Conservation (phyloP, 2,329 filamentous ascomycete species). For the Pseudocercospora fuligena region DNA sequence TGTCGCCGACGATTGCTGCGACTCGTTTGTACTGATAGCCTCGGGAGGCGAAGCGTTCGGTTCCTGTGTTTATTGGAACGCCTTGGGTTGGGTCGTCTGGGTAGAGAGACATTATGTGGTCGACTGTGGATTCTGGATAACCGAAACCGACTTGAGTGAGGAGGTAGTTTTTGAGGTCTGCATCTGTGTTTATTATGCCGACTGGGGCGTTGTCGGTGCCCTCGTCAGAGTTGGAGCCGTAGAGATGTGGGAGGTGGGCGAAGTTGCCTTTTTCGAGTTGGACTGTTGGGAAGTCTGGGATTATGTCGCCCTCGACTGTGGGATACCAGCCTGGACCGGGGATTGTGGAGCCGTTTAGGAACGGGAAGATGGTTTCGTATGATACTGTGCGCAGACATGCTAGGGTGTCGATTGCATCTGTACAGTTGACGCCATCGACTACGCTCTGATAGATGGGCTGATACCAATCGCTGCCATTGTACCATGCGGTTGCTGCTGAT, state of each 20-base stretch:
- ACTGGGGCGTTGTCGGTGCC: constrained; percentile 62
- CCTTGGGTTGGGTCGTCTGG: constrained; percentile 57
- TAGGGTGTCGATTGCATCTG: constrained; percentile 27
- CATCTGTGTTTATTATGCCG: constrained; percentile 57
- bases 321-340: constrained; percentile 45
- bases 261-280: constrained; percentile 65
- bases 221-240: constrained; percentile 69
- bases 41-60: constrained; percentile 45
- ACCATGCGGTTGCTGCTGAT: constrained; percentile 30
- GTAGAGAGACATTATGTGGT: constrained; percentile 45
- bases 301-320: constrained; percentile 61
- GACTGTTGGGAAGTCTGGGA: constrained; percentile 57
- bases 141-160: constrained; percentile 27
- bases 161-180: constrained; percentile 25
- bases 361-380: constrained; percentile 31
- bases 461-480: constrained; percentile 31
- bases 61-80: constrained; percentile 51
- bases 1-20: constrained; percentile 61
- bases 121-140: constrained; percentile 27
- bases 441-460: constrained; percentile 69
- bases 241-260: constrained; percentile 63
- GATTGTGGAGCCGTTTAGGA: constrained; percentile 32
- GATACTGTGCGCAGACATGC: constrained; percentile 64
- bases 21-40: constrained; percentile 57
- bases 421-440: constrained; percentile 44